Conservation (phyloP, 1,284 basidiomycete genomes). For the Heterobasidion occidentale region DNA sequence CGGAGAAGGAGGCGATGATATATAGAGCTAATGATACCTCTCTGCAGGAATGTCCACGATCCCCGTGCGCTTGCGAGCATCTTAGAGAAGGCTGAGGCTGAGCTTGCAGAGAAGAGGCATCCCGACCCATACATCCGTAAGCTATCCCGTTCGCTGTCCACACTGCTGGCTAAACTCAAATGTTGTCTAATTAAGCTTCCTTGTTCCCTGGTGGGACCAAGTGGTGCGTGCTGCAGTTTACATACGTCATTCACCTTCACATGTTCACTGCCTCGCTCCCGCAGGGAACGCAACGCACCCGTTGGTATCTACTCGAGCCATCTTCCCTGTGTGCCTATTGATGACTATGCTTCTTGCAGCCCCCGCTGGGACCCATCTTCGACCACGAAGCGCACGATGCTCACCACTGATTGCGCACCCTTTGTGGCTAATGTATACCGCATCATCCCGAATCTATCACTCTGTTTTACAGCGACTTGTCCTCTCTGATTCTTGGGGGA, state of each 20-base stretch:
- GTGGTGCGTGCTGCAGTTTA: conserved; percentile 52
- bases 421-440: neutral
- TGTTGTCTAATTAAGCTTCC: conserved; percentile 40
- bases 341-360: conserved; percentile 22
- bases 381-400: conserved; percentile 31
- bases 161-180: neutral
- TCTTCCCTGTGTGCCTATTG: too few relatives aligned
- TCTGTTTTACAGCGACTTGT: neutral
- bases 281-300: conserved; percentile 68
- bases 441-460: neutral
- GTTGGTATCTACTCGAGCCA: conserved; percentile 29
- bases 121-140: conserved; percentile 90
- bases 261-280: conserved; percentile 12
- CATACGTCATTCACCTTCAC: neutral
- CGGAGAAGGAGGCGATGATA: neutral
- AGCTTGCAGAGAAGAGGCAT: conserved; percentile 62
- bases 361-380: conserved; percentile 43
- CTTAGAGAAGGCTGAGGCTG: conserved; percentile 76
- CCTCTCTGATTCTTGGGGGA: too few relatives aligned
- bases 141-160: conserved; percentile 13
- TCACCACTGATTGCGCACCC: neutral
- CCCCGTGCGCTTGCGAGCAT: conserved; percentile 80
- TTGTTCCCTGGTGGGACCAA: conserved; percentile 80
- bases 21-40: neutral
- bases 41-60: conserved; percentile 77